Evolutionary conservation across 2,329 filamentous ascomycete genomes (phyloP).

Genomic region (Colletotrichum sp.): DNA sequence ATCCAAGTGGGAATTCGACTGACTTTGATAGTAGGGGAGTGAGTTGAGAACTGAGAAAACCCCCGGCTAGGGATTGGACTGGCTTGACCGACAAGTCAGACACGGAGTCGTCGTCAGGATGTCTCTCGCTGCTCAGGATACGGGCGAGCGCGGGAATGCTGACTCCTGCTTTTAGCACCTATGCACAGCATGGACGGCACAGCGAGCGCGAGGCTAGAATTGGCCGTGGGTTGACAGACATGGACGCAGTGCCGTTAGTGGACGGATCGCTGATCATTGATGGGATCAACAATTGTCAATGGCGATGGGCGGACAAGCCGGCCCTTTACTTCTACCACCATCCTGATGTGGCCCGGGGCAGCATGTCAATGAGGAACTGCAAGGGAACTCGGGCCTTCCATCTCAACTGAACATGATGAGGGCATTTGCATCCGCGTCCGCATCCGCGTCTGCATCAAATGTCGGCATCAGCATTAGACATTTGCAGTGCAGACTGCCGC

Average conservation of each 20-base stretch:
- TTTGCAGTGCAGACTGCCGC: not conserved
- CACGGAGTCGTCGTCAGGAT: slow-evolving; percentile 9
- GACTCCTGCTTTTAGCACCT: not conserved
- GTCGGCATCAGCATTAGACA: not conserved
- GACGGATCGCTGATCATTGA: not conserved
- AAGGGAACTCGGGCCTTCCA: not conserved
- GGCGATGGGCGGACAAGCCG: slow-evolving; percentile 4
- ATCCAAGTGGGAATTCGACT: slow-evolving; percentile 6
- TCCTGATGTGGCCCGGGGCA: not conserved
- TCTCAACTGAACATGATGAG: not conserved
- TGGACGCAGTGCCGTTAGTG: not conserved
- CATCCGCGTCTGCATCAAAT: not conserved
- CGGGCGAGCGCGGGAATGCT: slow-evolving; percentile 11
- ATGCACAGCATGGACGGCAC: not conserved
- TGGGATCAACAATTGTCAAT: not conserved
- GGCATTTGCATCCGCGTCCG: not conserved
- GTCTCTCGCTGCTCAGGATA: not conserved
- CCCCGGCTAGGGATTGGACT: not conserved
- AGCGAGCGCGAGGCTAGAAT: not conserved
- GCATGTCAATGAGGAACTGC: not conserved
- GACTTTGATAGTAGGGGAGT: not conserved
- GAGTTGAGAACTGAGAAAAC: not conserved
- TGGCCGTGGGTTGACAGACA: not conserved
- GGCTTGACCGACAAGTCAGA: not conserved
- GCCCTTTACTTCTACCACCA: not conserved